Evolutionary conservation across 345 rosid species (phyloP).

Genomic region (Moringa oleifera): DNA sequence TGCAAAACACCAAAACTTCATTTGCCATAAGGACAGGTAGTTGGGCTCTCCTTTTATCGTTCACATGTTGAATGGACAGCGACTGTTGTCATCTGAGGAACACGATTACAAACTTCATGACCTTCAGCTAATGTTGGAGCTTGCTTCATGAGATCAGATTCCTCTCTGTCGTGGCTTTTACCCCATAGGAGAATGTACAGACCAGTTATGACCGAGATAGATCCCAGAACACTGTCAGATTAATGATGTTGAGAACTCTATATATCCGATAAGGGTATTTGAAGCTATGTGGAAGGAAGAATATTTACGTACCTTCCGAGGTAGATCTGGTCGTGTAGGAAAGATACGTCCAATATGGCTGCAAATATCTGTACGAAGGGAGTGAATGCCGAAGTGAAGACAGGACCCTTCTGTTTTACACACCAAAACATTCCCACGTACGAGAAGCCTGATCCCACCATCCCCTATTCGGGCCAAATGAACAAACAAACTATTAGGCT

Average conservation of each 20-base stretch:
- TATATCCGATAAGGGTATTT: no score
- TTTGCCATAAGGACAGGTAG: no score
- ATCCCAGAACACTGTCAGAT: conserved; percentile 55
- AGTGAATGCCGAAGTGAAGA: conserved; percentile 73
- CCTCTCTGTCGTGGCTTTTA: conserved; percentile 46
- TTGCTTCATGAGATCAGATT: conserved; percentile 29
- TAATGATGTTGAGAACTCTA: background rate
- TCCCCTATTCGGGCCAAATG: conserved; percentile 36
- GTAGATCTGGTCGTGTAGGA: conserved; percentile 63
- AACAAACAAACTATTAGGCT: no score
- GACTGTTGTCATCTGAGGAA: background rate
- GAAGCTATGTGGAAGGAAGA: background rate
- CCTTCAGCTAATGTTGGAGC: conserved; percentile 23
- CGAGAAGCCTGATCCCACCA: conserved; percentile 74
- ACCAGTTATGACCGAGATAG: conserved; percentile 53
- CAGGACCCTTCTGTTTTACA: conserved; percentile 68
- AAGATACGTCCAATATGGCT: conserved; percentile 52
- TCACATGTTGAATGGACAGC: background rate
- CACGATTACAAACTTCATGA: background rate
- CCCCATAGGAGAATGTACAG: conserved; percentile 82
- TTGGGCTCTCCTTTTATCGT: no score
- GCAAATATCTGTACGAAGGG: conserved; percentile 67
- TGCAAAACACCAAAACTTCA: no score
- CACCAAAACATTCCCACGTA: conserved; percentile 88
- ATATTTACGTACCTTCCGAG: conserved; percentile 51